phyloP scores from a whole-genome alignment of 768 basidiomycete genomes.

The Hydnomerulius pinastri region DNA sequence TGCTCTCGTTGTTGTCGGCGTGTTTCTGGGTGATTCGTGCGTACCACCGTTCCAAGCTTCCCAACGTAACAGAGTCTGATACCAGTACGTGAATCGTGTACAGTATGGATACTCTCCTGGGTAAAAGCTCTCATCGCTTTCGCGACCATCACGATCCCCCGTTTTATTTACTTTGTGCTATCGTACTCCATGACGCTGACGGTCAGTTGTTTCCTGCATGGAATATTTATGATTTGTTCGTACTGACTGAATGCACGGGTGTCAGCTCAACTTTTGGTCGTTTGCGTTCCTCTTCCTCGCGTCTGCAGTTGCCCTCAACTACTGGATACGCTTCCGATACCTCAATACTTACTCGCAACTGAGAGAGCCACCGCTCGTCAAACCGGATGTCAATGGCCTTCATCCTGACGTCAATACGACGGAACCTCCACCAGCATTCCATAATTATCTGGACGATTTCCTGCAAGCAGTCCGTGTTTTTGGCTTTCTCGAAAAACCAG shows the following conservation, averaged over 20 bases:
- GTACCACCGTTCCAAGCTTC: slow-evolving; percentile 33
- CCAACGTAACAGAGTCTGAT: slow-evolving; percentile 1
- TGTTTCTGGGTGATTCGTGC: slow-evolving; percentile 82
- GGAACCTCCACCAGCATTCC: slow-evolving; percentile 76
- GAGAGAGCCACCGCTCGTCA: slow-evolving; percentile 79
- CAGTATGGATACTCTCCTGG: slow-evolving; percentile 86
- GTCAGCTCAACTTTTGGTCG: slow-evolving; percentile 87
- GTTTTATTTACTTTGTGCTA: slow-evolving; percentile 72
- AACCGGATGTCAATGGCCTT: slow-evolving; percentile 81
- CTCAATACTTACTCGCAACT: slow-evolving; percentile 75
- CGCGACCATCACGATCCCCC: slow-evolving; percentile 80
- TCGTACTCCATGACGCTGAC: slow-evolving; percentile 91
- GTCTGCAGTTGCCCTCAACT: slow-evolving; percentile 68
- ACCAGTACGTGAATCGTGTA: slow-evolving; percentile 3
- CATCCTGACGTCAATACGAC: slow-evolving; percentile 89
- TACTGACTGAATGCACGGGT: slow-evolving; percentile 11
- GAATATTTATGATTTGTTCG: background rate
- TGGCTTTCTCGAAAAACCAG: slow-evolving; percentile 95
- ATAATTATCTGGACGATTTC: slow-evolving; percentile 97
- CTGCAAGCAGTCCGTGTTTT: slow-evolving; percentile 95
- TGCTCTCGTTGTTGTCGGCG: slow-evolving; percentile 76
- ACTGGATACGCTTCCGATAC: slow-evolving; percentile 83
- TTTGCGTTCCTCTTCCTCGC: slow-evolving; percentile 76
- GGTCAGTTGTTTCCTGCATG: slow-evolving; percentile 41
- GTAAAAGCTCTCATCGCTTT: slow-evolving; percentile 72